Evolutionary conservation across 1,284 basidiomycete species (phyloP).

Genomic region (Afroboletus lepidellus): DNA sequence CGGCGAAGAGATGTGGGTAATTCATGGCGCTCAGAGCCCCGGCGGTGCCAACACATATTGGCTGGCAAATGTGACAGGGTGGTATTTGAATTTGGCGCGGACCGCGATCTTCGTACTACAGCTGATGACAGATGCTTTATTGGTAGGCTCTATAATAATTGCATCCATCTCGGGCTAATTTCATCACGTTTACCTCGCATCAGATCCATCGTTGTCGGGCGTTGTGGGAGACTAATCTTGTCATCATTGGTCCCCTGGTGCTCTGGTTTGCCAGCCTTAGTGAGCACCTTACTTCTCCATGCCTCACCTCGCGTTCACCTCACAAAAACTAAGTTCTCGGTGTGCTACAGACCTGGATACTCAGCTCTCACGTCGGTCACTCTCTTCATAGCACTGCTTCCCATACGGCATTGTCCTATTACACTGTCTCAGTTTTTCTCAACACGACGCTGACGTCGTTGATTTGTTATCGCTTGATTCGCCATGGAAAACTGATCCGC

Average conservation of each 20-base stretch:
- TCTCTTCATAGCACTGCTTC: not conserved
- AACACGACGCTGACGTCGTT: not conserved
- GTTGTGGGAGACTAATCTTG: not conserved
- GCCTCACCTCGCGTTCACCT: not conserved
- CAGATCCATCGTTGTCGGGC: not conserved
- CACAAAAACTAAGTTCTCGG: not conserved
- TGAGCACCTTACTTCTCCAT: not conserved
- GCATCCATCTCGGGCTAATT: not conserved
- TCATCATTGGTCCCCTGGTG: not conserved
- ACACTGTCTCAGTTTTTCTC: not conserved
- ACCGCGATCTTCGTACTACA: not conserved
- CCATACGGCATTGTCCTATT: not conserved
- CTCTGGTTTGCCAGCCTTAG: not conserved
- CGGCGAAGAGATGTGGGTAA: not conserved
- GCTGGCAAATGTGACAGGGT: not conserved
- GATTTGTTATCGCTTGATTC: not conserved
- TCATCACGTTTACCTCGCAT: not conserved
- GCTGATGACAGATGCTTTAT: conserved; percentile 1
- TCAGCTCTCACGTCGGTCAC: not conserved
- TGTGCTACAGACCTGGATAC: not conserved
- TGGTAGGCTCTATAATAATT: not conserved
- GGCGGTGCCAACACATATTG: not conserved
- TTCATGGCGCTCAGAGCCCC: not conserved
- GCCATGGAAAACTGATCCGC: not conserved
- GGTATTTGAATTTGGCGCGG: not conserved